Percentiles rank a stretch among this genome's conserved stretches.
Conservation (phyloP, 176 grass and related monocot species). For the Aegilops speltoides region DNA sequence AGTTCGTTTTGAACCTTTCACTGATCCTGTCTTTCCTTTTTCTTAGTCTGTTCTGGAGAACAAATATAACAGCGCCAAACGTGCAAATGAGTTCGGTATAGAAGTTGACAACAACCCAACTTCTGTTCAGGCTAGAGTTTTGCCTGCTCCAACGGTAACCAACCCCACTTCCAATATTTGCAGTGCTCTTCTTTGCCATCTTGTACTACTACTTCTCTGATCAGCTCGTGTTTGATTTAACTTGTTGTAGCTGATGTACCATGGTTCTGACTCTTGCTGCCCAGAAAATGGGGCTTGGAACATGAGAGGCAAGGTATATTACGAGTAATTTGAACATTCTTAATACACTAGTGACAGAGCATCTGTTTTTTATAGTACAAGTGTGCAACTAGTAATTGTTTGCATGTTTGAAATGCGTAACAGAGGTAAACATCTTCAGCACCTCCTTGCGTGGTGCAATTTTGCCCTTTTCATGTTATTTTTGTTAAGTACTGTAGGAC, state of each 20-base stretch:
- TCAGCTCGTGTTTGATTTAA: neutral
- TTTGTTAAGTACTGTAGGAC: neutral
- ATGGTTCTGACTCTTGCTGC: slow-evolving; percentile 29
- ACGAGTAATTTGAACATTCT: neutral
- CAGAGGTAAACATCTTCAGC: too few relatives aligned
- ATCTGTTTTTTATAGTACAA: neutral
- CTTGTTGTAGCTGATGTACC: slow-evolving; percentile 53
- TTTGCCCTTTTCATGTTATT: neutral
- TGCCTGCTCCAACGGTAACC: slow-evolving; percentile 48
- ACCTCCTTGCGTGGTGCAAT: too few relatives aligned
- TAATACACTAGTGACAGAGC: neutral
- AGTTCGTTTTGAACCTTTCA: neutral
- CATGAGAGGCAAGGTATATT: slow-evolving; percentile 50
- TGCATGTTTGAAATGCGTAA: neutral
- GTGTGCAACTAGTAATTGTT: neutral
- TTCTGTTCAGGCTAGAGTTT: slow-evolving; percentile 51
- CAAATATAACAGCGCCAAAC: slow-evolving; percentile 42
- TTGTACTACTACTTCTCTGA: neutral
- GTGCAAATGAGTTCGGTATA: slow-evolving; percentile 71
- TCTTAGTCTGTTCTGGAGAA: slow-evolving; percentile 45
- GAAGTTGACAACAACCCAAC: slow-evolving; percentile 46
- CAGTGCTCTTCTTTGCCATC: neutral
- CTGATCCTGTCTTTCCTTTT: slow-evolving; percentile 9
- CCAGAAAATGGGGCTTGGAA: slow-evolving; percentile 54
- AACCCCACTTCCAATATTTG: slow-evolving; percentile 7